Evolutionary conservation across 129 eudicot genomes (phyloP).

Genomic region (Scalesia atractyloides): DNA sequence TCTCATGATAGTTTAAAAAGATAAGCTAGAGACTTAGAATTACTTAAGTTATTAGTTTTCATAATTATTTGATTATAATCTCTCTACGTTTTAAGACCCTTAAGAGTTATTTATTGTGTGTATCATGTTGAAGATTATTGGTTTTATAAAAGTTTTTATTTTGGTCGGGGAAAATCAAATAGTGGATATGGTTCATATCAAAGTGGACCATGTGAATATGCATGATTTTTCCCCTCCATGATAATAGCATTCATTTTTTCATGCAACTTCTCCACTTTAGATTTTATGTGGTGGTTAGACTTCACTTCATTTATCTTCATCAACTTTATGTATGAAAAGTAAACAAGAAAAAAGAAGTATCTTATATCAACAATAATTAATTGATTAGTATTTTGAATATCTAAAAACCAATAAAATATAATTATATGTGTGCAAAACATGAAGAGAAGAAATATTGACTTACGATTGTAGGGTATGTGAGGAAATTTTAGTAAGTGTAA

Average conservation of each 20-base stretch:
- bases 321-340: slow-evolving; percentile 6
- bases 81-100: too few relatives aligned
- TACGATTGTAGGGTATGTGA: slow-evolving; percentile 19
- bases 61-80: too few relatives aligned
- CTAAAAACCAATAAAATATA: neutral
- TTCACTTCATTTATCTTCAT: slow-evolving; percentile 21
- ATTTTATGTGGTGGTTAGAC: slow-evolving; percentile 24
- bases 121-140: neutral
- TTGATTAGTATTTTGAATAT: neutral
- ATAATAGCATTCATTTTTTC: neutral
- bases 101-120: too few relatives aligned
- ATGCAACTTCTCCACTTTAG: slow-evolving; percentile 20
- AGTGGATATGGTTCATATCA: neutral
- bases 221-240: slow-evolving; percentile 24
- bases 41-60: too few relatives aligned
- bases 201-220: slow-evolving; percentile 30
- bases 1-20: too few relatives aligned
- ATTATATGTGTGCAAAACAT: neutral
- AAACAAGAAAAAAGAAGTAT: neutral
- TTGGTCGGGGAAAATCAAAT: slow-evolving; percentile 2
- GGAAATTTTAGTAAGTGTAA: slow-evolving; percentile 11
- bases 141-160: neutral
- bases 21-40: too few relatives aligned
- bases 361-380: neutral
- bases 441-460: slow-evolving; percentile 10